Evolutionary conservation across 2,329 filamentous ascomycete species (phyloP), one percentile per base, ranked within the genome.

Genomic region (Geosmithia flava): DNA sequence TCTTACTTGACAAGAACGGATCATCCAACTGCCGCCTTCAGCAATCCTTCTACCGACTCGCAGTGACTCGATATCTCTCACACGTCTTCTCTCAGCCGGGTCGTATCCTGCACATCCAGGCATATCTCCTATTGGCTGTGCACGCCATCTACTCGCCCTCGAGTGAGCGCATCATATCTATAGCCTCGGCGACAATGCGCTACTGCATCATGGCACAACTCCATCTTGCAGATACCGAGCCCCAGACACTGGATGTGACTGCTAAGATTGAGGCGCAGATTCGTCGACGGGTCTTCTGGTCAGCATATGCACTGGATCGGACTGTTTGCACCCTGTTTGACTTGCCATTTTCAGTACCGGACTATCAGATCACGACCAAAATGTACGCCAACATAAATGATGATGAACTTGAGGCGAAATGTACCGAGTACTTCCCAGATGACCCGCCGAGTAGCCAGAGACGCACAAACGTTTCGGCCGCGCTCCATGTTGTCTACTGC

Each of bases 231-330:
- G 55, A 55, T 10, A 50, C 53, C 1, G 59, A 61, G 45, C 51
- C 52, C 0, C 42, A 47, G 17, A 45, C 51, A 2, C 37, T 29
- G n/a, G 42, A 39, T 8, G n/a, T 42, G 3, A 37, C 39, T 3
- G 44, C 46, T 16, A 19, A 39, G n/a, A 20, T 51, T 20, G 48
- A 54, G 42, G 48, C 55, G 2, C 59, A 62, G 46, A 37, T 55
- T 10, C 54, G 58, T 3, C 55, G 60, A 2, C 51, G 60, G 15
- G 53, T 58, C 20, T 62, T 62, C 50, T 62, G 60, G 59, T 61
- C 55, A 15, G 59, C 59, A 2, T 61, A 62, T 42, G 52, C 49
- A 3, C 44, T 62, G 13, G 59, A 61, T 46, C 54, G 59, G 10
- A 50, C 55, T 7, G 56, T 61, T 33, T 51, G 56, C 48, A 54